These are phyloP conservation scores for Trametes hirsuta DNA, from an alignment of 1,284 basidiomycete genomes.

Conservation along the genomic window DNA sequence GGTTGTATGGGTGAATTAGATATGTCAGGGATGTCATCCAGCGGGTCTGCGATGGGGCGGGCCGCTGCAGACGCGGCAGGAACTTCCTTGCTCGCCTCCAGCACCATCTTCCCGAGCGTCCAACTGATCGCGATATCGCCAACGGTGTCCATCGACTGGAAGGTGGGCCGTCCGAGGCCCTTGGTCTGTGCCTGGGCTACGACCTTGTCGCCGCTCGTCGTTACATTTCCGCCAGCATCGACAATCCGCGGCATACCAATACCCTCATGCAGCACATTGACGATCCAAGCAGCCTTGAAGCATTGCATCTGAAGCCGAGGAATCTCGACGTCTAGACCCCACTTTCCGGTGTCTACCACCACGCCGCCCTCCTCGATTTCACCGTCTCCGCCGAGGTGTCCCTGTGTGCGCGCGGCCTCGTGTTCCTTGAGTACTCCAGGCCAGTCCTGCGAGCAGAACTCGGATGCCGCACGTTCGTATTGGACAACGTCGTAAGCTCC, in stretches of 20 bases:
- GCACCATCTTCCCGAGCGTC: constrained; percentile 98
- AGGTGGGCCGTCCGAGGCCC: constrained; percentile 76
- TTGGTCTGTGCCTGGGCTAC: constrained; percentile 77
- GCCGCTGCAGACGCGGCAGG: constrained; percentile 49
- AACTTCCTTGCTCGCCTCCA: constrained; percentile 91
- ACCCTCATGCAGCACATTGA: constrained; percentile 95
- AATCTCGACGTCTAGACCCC: constrained; percentile 77
- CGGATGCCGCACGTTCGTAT: constrained; percentile 90
- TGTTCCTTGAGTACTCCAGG: constrained; percentile 72
- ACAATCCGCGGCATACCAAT: constrained; percentile 93
- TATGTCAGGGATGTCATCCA: constrained; percentile 60
- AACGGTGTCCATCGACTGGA: constrained; percentile 93
- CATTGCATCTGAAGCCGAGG: constrained; percentile 95
- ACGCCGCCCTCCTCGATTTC: constrained; percentile 59
- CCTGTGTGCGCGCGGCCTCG: constrained; percentile 51
- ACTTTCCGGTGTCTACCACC: constrained; percentile 65
- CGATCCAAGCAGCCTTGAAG: constrained; percentile 99
- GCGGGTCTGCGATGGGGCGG: constrained; percentile 67
- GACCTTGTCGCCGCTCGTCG: constrained; percentile 68
- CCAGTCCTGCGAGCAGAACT: constrained; percentile 89
- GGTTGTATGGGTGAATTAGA: constrained; percentile 57
- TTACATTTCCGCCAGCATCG: constrained; percentile 77
- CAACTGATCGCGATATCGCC: constrained; percentile 94
- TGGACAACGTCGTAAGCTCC: constrained; percentile 96
- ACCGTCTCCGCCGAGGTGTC: constrained; percentile 59